Conservation (phyloP, 345 rosid genomes). For the Boechera stricta region DNA sequence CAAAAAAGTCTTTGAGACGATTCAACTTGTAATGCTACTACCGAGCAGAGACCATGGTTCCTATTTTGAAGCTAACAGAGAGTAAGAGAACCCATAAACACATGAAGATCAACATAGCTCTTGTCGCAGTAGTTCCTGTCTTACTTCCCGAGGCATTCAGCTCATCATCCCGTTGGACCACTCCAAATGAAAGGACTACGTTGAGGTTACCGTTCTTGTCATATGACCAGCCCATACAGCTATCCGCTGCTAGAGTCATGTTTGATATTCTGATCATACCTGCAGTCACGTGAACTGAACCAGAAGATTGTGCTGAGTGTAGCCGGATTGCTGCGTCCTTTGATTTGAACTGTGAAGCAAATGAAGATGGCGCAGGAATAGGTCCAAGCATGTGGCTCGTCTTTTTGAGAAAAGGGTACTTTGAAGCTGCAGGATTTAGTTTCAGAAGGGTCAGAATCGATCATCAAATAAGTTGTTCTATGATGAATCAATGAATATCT, state of each 20-base stretch:
- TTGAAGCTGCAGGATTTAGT: constrained; percentile 53
- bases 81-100: constrained; percentile 73
- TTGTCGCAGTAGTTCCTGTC: constrained; percentile 51
- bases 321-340: constrained; percentile 69
- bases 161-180: constrained; percentile 48
- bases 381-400: constrained; percentile 82
- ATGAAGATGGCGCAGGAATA: constrained; percentile 78
- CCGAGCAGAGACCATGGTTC: constrained; percentile 61
- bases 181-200: constrained; percentile 60
- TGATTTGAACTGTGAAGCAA: constrained; percentile 72
- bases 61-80: constrained; percentile 68
- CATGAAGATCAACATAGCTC: constrained; percentile 60
- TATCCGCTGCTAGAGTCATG: constrained; percentile 34
- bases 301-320: constrained; percentile 73
- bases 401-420: constrained; percentile 74
- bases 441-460: constrained; percentile 8
- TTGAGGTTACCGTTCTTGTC: constrained; percentile 76
- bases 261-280: constrained; percentile 88
- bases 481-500: constrained; percentile 5
- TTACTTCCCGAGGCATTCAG: constrained; percentile 32
- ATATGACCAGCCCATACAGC: constrained; percentile 62
- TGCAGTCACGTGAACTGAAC: constrained; percentile 83
- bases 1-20: not conserved
- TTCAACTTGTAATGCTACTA: constrained; percentile 40
- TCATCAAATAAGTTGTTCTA: not conserved